A percentile compares a stretch with the other conserved stretches of the same genome.
These are phyloP conservation scores for Luffa acutangula DNA, from an alignment of 306 rosid species.

Conservation along the genomic window DNA sequence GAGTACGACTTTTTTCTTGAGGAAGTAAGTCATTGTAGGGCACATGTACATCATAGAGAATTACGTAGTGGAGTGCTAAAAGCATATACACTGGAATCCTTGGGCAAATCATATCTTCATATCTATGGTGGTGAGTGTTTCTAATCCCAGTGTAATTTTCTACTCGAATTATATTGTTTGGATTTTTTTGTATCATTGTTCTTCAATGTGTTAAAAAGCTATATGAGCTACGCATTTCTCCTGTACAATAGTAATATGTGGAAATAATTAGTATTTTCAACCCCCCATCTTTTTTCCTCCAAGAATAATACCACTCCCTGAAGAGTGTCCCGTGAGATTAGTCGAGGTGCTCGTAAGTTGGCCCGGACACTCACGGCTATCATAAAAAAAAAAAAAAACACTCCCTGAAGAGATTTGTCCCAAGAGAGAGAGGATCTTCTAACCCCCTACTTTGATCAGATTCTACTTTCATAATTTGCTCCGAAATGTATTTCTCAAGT, in stretches of 20 bases:
- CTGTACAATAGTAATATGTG: background rate
- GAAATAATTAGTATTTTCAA: background rate
- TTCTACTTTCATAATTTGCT: background rate
- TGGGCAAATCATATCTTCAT: constrained; percentile 38
- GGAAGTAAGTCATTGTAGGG: constrained; percentile 11
- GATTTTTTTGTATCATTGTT: background rate
- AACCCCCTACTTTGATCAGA: background rate
- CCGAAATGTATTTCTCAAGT: background rate
- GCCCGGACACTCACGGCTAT: too few species aligned
- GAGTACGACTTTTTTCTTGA: constrained; percentile 16
- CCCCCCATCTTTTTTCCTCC: background rate
- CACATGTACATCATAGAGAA: constrained; percentile 14
- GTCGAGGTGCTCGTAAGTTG: too few species aligned
- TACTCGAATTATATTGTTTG: background rate
- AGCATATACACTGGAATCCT: constrained; percentile 10
- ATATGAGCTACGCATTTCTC: background rate
- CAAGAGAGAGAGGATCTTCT: background rate
- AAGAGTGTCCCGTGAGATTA: too few species aligned
- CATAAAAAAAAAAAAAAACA: too few species aligned
- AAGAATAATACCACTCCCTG: too few species aligned
- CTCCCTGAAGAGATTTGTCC: background rate
- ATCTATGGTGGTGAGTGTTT: constrained; percentile 39
- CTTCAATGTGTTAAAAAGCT: background rate
- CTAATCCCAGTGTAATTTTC: background rate
- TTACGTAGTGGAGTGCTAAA: constrained; percentile 23